Conservation (phyloP, 2,329 filamentous ascomycete genomes). For the Penicillium sp. region DNA sequence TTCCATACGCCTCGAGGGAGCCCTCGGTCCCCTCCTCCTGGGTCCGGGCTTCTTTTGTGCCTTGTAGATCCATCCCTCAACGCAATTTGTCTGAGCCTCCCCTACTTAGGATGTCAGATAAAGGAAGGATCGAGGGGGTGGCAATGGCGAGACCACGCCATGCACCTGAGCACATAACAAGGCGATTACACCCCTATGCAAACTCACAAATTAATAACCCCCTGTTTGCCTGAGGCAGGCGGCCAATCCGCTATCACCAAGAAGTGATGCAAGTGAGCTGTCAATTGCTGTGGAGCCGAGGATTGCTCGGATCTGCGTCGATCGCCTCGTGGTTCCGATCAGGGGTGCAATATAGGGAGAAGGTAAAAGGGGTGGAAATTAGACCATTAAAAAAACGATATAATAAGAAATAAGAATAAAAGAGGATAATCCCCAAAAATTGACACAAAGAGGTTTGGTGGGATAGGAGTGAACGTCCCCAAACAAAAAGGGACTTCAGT, state of each 20-base stretch:
- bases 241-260: constrained; percentile 25
- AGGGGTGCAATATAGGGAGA: constrained; percentile 1
- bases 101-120: constrained; percentile 17
- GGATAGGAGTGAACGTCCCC: neutral
- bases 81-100: constrained; percentile 7
- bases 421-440: neutral
- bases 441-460: neutral
- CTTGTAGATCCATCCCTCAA: constrained; percentile 42
- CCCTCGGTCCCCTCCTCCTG: constrained; percentile 40
- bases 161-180: constrained; percentile 7
- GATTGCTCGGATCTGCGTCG: constrained; percentile 23
- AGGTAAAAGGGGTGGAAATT: neutral
- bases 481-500: neutral
- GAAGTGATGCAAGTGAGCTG: constrained; percentile 32
- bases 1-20: constrained; percentile 36
- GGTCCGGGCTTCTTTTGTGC: constrained; percentile 41
- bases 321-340: constrained; percentile 23
- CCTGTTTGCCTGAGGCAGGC: constrained; percentile 30
- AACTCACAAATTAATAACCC: constrained; percentile 12
- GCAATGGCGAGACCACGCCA: constrained; percentile 9
- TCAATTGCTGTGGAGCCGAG: constrained; percentile 27
- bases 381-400: neutral
- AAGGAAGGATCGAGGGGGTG: constrained; percentile 1
- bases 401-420: neutral
- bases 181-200: constrained; percentile 9